These are phyloP conservation scores for Abortiporus biennis DNA, from an alignment of 1,284 basidiomycete species.

Conservation along the genomic window DNA sequence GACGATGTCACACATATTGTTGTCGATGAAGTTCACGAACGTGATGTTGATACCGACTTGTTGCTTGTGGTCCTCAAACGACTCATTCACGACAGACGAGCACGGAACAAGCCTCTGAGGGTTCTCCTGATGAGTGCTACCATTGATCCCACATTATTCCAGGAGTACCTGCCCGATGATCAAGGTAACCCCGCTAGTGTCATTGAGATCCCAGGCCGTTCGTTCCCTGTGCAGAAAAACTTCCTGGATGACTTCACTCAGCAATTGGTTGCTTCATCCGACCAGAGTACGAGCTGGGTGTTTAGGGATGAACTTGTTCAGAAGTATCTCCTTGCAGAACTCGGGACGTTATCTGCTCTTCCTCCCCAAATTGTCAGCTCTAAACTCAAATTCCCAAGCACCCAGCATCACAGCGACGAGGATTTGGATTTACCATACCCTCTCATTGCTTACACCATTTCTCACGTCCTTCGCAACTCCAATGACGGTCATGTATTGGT, in stretches of 20 bases:
- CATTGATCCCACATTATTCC: constrained; percentile 88
- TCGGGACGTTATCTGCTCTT: constrained; percentile 33
- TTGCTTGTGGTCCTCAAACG: constrained; percentile 89
- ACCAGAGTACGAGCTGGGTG: constrained; percentile 51
- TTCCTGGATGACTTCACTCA: constrained; percentile 80
- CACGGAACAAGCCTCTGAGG: constrained; percentile 75
- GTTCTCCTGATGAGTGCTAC: constrained; percentile 96
- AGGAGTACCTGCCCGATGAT: constrained; percentile 76
- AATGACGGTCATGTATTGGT: constrained; percentile 88
- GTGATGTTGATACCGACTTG: constrained; percentile 93
- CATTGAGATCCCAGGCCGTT: constrained; percentile 87
- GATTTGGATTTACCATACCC: constrained; percentile 83
- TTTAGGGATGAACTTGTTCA: constrained; percentile 71
- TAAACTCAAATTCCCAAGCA: constrained; percentile 15
- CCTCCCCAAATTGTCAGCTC: constrained; percentile 9
- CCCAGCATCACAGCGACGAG: constrained; percentile 33
- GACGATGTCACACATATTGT: constrained; percentile 89
- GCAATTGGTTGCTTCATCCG: constrained; percentile 34
- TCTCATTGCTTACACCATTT: constrained; percentile 78
- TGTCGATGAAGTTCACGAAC: constrained; percentile 96
- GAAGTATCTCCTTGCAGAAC: constrained; percentile 74
- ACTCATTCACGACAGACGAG: constrained; percentile 72
- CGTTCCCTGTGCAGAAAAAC: constrained; percentile 81
- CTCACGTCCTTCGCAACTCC: constrained; percentile 72
- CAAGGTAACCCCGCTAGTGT: constrained; percentile 63